Evolutionary conservation across 768 basidiomycete species (phyloP), one percentile per base, ranked within the genome.

Genomic region (Kwoniella dejecticola): DNA sequence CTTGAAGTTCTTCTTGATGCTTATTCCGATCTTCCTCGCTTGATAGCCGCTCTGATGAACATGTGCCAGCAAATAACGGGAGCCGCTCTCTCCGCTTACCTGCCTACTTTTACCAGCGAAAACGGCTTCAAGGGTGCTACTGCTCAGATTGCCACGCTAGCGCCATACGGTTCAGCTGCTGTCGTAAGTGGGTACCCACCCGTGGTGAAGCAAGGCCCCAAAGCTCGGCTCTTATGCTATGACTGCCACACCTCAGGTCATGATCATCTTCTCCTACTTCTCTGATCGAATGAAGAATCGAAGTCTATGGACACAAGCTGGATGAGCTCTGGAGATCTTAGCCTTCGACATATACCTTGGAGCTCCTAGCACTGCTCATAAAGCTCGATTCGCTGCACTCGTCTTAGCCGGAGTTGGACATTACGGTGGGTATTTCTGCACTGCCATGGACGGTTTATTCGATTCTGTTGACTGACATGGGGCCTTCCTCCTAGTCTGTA

Each of bases 391-490:
- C 31, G 66, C 66, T 15, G 66, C 52, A 10, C 52, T 68, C 38
- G 48, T 68, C 8, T 56, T 68, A 19, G 59, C 53, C n/a, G 58
- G 64, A 44, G 52, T 57, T n/a, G 66, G 66, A 2, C 52, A 55
- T 26, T 64, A 54, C 23, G 55, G 66, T 67, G 31, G 30, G 66
- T 67, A n/a, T n/a, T n/a, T n/a, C n/a, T n/a, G n/a, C n/a, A n/a
- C n/a, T n/a, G n/a, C n/a, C n/a, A n/a, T n/a, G n/a, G n/a, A n/a
- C n/a, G n/a, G n/a, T n/a, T n/a, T n/a, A n/a, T 8, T n/a, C 15
- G 15, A 3, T 3, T 31, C 8, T 24, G 4, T 47, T 23, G 49
- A 3, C 2, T 7, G 4, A 30, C 1, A 1, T 38, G 7, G 21
- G 7, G 5, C n/a, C 44, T 6, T 31, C 24, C 15, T 19, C 6